Percentiles rank a stretch among this genome's conserved stretches.
These are phyloP conservation scores for Pseudogymnoascus sp. DNA, from an alignment of 2,329 filamentous ascomycete genomes.

Conservation along the genomic window DNA sequence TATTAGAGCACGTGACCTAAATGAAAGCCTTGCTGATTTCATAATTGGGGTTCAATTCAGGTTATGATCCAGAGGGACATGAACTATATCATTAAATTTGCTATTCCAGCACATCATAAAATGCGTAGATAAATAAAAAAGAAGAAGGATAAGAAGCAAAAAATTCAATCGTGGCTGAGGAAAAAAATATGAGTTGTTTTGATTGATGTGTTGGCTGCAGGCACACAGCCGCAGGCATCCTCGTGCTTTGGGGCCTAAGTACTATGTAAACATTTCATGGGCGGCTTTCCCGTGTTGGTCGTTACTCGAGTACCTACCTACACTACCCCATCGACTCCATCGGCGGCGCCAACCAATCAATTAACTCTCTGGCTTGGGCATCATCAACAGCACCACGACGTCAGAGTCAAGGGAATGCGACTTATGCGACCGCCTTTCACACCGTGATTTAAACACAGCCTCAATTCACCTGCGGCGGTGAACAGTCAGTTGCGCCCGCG, in stretches of 20 bases:
- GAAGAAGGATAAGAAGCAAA: not conserved
- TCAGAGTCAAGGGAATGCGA: slow-evolving; percentile 6
- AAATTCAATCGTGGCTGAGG: not conserved
- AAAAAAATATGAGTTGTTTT: slow-evolving; percentile 1
- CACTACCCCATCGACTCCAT: not conserved
- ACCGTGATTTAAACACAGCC: slow-evolving; percentile 7
- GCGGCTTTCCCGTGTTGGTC: not conserved
- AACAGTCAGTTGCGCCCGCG: slow-evolving; percentile 6
- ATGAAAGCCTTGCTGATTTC: not conserved
- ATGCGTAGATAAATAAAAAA: not conserved
- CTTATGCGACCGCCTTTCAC: slow-evolving; percentile 8
- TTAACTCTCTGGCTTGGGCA: slow-evolving; percentile 7
- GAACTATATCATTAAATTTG: not conserved
- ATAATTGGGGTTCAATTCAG: not conserved
- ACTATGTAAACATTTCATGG: slow-evolving; percentile 8
- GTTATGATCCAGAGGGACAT: not conserved
- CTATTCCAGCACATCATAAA: not conserved
- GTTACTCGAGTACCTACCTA: not conserved
- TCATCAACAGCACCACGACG: slow-evolving; percentile 9
- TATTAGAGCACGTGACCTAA: not conserved
- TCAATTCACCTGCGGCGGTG: slow-evolving; percentile 6
- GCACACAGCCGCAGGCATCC: not conserved
- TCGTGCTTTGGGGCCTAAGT: not conserved
- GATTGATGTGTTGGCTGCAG: slow-evolving; percentile 9
- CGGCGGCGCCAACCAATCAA: slow-evolving; percentile 1